These are phyloP conservation scores for Ottelia alismoides DNA, from an alignment of 106 monocot species.

Conservation along the genomic window DNA sequence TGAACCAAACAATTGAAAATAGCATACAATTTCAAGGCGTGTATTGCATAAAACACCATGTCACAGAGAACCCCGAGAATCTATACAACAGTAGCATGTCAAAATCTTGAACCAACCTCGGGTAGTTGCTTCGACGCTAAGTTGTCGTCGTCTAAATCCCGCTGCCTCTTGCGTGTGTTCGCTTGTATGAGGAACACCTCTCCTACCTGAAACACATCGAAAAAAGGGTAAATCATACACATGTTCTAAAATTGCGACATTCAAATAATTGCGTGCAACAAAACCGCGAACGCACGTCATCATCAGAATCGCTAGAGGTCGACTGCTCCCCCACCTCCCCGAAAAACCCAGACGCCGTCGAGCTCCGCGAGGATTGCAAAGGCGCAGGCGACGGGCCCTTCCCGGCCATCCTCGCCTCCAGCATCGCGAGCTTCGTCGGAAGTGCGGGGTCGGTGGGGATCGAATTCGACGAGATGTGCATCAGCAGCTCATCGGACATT, in stretches of 20 bases:
- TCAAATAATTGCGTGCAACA: too few species aligned
- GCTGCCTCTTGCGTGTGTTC: conserved; percentile 57
- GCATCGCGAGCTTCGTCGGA: conserved; percentile 78
- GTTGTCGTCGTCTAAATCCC: conserved; percentile 30
- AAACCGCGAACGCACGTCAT: conserved; percentile 66
- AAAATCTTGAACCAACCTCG: too few species aligned
- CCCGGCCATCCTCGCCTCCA: conserved; percentile 92
- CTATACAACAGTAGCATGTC: too few species aligned
- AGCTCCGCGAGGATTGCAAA: background rate
- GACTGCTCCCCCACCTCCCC: conserved; percentile 55
- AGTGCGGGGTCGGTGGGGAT: conserved; percentile 73
- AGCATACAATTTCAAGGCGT: too few species aligned
- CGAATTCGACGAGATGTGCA: conserved; percentile 86
- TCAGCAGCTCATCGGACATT: conserved; percentile 82
- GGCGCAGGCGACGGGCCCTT: conserved; percentile 49
- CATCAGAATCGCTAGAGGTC: conserved; percentile 75
- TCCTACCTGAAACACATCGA: conserved; percentile 51
- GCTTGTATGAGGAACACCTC: conserved; percentile 75
- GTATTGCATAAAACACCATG: too few species aligned
- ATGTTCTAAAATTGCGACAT: too few species aligned
- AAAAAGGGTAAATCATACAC: too few species aligned
- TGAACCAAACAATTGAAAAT: too few species aligned
- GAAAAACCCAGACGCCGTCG: conserved; percentile 6
- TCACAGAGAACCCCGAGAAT: too few species aligned
- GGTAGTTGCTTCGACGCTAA: conserved; percentile 15